Evolutionary conservation across 768 basidiomycete species (phyloP).

Genomic region (Leccinellum rugosiceps): DNA sequence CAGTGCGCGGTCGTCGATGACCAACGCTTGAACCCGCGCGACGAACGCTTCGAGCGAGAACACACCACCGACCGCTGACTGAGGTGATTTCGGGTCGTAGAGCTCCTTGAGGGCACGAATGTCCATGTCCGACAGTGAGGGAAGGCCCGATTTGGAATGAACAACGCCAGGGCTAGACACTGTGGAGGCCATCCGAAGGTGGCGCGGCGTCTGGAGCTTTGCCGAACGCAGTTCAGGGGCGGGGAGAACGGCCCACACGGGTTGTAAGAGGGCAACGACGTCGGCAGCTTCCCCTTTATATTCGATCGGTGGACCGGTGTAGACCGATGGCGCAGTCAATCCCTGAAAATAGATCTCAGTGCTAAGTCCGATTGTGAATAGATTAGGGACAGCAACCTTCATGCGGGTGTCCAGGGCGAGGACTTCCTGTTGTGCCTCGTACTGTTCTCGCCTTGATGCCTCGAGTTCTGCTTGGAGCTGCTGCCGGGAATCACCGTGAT

Average conservation of each 20-base stretch:
- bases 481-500: conserved; percentile 39
- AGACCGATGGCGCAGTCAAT: conserved; percentile 19
- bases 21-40: conserved; percentile 71
- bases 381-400: conserved; percentile 29
- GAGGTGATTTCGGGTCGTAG: conserved; percentile 48
- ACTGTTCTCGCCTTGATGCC: conserved; percentile 48
- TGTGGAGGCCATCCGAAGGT: conserved; percentile 47
- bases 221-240: conserved; percentile 78
- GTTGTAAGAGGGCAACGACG: conserved; percentile 59
- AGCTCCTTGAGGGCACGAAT: conserved; percentile 82
- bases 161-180: conserved; percentile 32
- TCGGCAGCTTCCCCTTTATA: conserved; percentile 46
- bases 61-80: conserved; percentile 27
- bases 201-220: conserved; percentile 49
- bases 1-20: conserved; percentile 78
- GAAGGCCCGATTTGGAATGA: conserved; percentile 29
- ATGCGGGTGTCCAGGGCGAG: conserved; percentile 37
- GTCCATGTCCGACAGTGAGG: conserved; percentile 79
- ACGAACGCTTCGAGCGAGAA: conserved; percentile 80
- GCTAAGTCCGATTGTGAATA: neutral
- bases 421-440: conserved; percentile 44
- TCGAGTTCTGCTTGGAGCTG: conserved; percentile 58
- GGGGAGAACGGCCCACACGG: conserved; percentile 80
- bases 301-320: conserved; percentile 28
- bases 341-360: conserved; percentile 19